Percentiles rank a stretch among this genome's conserved stretches.
Evolutionary conservation across 495 filamentous ascomycete species (phyloP).

Genomic region (Neurospora hispaniola): DNA sequence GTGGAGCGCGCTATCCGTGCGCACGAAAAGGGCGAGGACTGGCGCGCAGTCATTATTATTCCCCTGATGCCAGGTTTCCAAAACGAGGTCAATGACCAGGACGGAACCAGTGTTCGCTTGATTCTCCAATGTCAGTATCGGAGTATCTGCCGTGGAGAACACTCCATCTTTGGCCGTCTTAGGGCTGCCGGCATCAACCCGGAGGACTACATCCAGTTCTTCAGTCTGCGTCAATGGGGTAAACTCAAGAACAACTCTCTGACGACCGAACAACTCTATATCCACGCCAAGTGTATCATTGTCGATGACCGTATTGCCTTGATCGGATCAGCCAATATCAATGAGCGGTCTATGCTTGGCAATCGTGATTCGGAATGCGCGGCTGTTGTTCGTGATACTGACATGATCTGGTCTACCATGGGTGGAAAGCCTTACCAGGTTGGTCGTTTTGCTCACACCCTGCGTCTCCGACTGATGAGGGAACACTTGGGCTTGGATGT

Average conservation of each 20-base stretch:
- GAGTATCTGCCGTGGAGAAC: slow-evolving; percentile 89
- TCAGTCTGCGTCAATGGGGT: slow-evolving; percentile 85
- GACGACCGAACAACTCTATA: slow-evolving; percentile 95
- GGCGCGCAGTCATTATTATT: slow-evolving; percentile 90
- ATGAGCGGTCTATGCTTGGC: slow-evolving; percentile 93
- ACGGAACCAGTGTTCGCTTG: slow-evolving; percentile 84
- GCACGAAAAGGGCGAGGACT: slow-evolving; percentile 73
- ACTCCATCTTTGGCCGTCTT: slow-evolving; percentile 83
- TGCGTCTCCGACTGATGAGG: slow-evolving; percentile 89
- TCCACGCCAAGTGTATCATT: slow-evolving; percentile 95
- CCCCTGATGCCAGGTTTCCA: slow-evolving; percentile 97
- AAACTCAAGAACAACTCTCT: slow-evolving; percentile 75
- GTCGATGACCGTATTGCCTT: slow-evolving; percentile 90
- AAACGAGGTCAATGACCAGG: slow-evolving; percentile 87
- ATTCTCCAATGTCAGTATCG: slow-evolving; percentile 98
- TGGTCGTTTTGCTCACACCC: slow-evolving; percentile 83
- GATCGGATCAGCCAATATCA: slow-evolving; percentile 98
- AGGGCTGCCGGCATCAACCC: slow-evolving; percentile 79
- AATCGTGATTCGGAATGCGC: slow-evolving; percentile 87
- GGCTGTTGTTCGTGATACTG: slow-evolving; percentile 82
- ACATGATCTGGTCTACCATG: slow-evolving; percentile 91
- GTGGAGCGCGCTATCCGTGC: slow-evolving; percentile 86
- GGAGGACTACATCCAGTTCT: slow-evolving; percentile 95
- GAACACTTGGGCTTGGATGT: slow-evolving; percentile 95
- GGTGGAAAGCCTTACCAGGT: slow-evolving; percentile 78